Conservation (phyloP, 495 filamentous ascomycete genomes). For the Neurospora cerealis region DNA sequence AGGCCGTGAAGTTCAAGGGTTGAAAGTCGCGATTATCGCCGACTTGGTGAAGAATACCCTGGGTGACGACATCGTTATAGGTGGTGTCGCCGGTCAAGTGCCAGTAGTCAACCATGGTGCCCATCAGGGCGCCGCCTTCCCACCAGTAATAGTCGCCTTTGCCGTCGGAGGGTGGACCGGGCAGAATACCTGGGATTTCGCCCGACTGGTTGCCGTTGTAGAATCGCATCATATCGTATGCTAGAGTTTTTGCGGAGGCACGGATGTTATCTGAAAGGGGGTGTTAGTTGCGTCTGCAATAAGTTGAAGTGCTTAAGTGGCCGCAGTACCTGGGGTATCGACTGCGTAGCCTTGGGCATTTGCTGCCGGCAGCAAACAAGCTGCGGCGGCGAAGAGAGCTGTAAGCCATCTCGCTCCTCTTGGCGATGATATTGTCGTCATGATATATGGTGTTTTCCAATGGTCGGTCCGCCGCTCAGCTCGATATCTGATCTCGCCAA, state of each 20-base stretch:
- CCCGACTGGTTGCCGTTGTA: slow-evolving; percentile 56
- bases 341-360: slow-evolving; percentile 17
- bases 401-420: slow-evolving; percentile 11
- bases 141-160: slow-evolving; percentile 50
- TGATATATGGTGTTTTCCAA: not conserved
- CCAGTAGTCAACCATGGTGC: slow-evolving; percentile 62
- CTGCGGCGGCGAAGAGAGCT: slow-evolving; percentile 7
- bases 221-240: slow-evolving; percentile 53
- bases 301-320: not conserved
- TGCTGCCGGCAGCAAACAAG: slow-evolving; percentile 8
- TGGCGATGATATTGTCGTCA: not conserved
- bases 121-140: slow-evolving; percentile 42
- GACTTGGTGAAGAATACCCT: slow-evolving; percentile 55
- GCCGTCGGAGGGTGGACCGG: slow-evolving; percentile 36
- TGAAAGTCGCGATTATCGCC: slow-evolving; percentile 51
- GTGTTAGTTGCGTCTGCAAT: slow-evolving; percentile 3
- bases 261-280: slow-evolving; percentile 46
- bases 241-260: slow-evolving; percentile 48
- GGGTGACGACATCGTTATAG: slow-evolving; percentile 49
- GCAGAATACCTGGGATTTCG: slow-evolving; percentile 55
- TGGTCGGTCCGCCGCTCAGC: not conserved
- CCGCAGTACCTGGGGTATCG: slow-evolving; percentile 14
- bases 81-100: slow-evolving; percentile 54
- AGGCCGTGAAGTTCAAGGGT: slow-evolving; percentile 60
- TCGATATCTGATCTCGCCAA: not conserved